Evolutionary conservation across 306 rosid genomes (phyloP).

Genomic region (Oemleria cerasiformis): DNA sequence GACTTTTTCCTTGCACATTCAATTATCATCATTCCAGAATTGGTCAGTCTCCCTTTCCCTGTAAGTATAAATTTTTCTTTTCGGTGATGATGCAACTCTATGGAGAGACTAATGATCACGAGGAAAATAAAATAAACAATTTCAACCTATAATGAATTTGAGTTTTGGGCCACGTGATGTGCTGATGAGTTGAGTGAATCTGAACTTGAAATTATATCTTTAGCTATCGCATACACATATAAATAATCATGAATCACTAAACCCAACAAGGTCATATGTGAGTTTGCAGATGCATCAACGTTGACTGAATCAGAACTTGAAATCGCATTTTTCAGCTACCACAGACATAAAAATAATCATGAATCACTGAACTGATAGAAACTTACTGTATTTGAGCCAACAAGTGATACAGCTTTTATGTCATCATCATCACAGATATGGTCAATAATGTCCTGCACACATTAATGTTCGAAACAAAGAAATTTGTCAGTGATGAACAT

Average conservation of each 20-base stretch:
- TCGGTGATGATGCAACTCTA: neutral
- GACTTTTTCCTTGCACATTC: neutral
- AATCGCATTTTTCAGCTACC: neutral
- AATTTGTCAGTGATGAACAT: conserved; percentile 8
- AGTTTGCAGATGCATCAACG: neutral
- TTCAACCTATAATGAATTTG: neutral
- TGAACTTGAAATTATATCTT: too few relatives aligned
- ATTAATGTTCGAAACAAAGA: conserved; percentile 17
- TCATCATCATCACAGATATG: conserved; percentile 66
- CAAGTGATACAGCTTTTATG: conserved; percentile 60
- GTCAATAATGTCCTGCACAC: conserved; percentile 53
- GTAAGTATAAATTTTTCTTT: neutral
- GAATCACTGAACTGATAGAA: conserved; percentile 14
- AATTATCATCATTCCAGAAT: neutral
- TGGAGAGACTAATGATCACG: neutral
- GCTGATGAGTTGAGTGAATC: too few relatives aligned
- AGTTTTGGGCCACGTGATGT: neutral
- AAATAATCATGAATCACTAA: neutral
- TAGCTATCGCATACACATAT: too few relatives aligned
- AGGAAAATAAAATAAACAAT: conserved; percentile 2
- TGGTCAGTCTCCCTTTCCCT: neutral
- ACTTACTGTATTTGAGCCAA: conserved; percentile 62
- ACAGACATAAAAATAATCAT: neutral
- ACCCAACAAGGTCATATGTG: neutral
- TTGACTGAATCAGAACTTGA: conserved; percentile 8